Evolutionary conservation across 352 stramenopile genomes (phyloP).

Genomic region (Phytophthora colocasiae): DNA sequence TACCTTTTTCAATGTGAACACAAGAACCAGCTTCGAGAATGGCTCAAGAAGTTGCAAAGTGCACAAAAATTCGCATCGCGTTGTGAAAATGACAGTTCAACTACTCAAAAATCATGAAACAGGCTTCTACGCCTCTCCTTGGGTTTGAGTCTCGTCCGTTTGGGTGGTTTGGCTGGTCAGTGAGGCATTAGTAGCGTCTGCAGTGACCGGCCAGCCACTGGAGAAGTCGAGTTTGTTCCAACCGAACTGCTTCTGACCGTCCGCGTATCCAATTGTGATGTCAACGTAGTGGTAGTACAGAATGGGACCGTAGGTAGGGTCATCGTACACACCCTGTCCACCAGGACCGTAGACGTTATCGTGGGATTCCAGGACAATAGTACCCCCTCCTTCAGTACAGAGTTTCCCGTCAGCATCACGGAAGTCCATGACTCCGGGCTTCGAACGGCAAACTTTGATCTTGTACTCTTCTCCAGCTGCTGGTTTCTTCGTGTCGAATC

Average conservation of each 20-base stretch:
- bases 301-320: constrained; percentile 25
- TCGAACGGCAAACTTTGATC: constrained; percentile 39
- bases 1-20: constrained; percentile 67
- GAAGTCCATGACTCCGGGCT: constrained; percentile 31
- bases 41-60: constrained; percentile 74
- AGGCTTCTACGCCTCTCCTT: not conserved
- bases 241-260: constrained; percentile 58
- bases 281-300: constrained; percentile 44
- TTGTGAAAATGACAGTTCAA: no score
- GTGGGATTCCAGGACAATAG: constrained; percentile 23
- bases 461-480: constrained; percentile 30
- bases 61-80: constrained; percentile 33
- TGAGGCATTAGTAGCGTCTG: not conserved
- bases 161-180: not conserved
- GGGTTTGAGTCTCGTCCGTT: not conserved
- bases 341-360: constrained; percentile 28
- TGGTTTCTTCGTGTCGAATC: constrained; percentile 26
- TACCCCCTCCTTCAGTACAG: constrained; percentile 28
- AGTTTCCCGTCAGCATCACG: constrained; percentile 18
- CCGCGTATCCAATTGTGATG: constrained; percentile 46
- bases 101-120: not conserved
- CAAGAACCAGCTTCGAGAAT: constrained; percentile 45
- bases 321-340: constrained; percentile 32
- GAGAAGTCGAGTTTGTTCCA: constrained; percentile 66
- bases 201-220: constrained; percentile 31